These are phyloP conservation scores for Puccinia polysora DNA, from an alignment of 1,284 basidiomycete species.

Conservation along the genomic window DNA sequence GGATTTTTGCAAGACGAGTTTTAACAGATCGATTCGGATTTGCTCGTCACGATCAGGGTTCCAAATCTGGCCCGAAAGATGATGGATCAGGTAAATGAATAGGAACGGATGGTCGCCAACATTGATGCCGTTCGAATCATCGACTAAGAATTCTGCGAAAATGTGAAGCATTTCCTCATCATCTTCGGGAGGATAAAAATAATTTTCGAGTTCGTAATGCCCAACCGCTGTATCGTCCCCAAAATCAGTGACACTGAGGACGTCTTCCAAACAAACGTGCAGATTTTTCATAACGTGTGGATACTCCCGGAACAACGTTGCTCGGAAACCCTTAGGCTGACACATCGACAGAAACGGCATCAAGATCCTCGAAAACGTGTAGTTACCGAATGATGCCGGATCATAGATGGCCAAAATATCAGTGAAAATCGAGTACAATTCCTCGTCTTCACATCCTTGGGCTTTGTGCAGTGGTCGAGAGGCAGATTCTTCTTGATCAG, in stretches of 20 bases:
- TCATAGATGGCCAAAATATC: conserved; percentile 33
- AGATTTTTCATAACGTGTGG: conserved; percentile 26
- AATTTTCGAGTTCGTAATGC: background rate
- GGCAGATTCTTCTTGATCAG: background rate
- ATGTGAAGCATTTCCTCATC: conserved; percentile 20
- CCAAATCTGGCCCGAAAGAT: conserved; percentile 28
- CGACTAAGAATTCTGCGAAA: conserved; percentile 14
- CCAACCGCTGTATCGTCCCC: background rate
- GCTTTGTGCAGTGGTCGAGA: background rate
- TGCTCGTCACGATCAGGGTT: background rate
- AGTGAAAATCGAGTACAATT: conserved; percentile 30
- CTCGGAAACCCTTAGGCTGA: conserved; percentile 20
- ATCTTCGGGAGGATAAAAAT: conserved; percentile 22
- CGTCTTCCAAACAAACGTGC: background rate
- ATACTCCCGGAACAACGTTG: conserved; percentile 25
- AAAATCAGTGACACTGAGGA: background rate
- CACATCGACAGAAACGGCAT: conserved; percentile 38
- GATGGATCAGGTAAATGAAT: conserved; percentile 31
- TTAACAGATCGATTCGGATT: conserved; percentile 12
- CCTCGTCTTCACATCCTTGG: conserved; percentile 20
- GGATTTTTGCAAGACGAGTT: conserved; percentile 12
- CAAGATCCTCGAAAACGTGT: conserved; percentile 17
- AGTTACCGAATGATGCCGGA: conserved; percentile 17
- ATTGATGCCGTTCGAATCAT: background rate
- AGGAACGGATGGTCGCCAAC: conserved; percentile 11